Base-by-base conservation (phyloP, 2,329 filamentous ascomycete species). In the Aspergillus pseudonomiae region DNA sequence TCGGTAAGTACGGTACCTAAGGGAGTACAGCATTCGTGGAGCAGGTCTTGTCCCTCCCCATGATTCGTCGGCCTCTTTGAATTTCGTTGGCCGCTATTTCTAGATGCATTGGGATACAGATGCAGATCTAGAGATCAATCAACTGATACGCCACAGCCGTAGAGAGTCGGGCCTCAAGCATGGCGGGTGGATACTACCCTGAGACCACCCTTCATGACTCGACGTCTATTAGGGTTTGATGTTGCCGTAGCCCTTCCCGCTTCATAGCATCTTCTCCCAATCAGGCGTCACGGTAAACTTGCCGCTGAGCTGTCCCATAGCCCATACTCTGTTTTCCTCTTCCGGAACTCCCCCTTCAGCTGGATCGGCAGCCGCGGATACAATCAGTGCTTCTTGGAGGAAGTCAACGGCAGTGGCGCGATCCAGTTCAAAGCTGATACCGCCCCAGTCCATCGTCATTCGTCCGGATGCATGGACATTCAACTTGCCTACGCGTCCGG, bases 211-310 rank as follows among this genome's bases (percentile, higher is more conserved):
- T 41, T n/a, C 39, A 41, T 41, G 19, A 10, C 39, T 43, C 21
- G n/a, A 39, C 43, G 32, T 39, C 39, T 19, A 34, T 55, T 26
- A 39, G 52, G 32, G 52, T 39, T 55, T 36, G 16, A 26, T 52
- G 34, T 55, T 39, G 21, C 34, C 21, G 54, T 39, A 46, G 19
- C 41, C 52, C 36, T 43, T 34, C 19, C 19, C 36, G 26, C 3
- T 41, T 73, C 63, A 78, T 57, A 80, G 67, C 59, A 88, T 82
- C 69, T 83, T 79, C 54, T 80, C 79, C 84, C 86, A 89, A 71
- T 89, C 82, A 16, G 88, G 88, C 57, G 82, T 85, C 39, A 89
- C 84, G 2, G 89, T 85, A 71, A 89, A 88, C 75, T 88, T 89
- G 60, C 85, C 86, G 74, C 84, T 86, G n/a, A 89, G 80, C 69